Percentiles rank a stretch among this genome's conserved stretches.
phyloP scores from a whole-genome alignment of 148 eudicot species.

The Camellia japonica region DNA sequence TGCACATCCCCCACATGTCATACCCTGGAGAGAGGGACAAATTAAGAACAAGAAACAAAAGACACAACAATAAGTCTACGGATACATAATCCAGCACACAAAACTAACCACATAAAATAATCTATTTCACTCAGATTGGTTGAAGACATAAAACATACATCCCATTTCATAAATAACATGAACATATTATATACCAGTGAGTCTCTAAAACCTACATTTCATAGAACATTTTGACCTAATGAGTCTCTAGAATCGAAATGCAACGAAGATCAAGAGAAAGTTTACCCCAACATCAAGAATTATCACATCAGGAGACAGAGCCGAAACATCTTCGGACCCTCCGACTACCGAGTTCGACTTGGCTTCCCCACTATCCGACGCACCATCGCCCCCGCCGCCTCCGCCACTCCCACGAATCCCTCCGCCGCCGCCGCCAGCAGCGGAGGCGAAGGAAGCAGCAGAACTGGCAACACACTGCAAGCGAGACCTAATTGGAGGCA shows the following conservation, averaged over 20 bases:
- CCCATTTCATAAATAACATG: not conserved
- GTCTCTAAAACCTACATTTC: no score
- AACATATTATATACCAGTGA: not conserved
- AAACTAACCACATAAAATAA: no score
- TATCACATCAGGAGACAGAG: constrained; percentile 65
- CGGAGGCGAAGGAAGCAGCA: constrained; percentile 45
- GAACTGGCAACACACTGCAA: constrained; percentile 41
- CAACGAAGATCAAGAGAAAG: not conserved
- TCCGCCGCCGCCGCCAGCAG: constrained; percentile 52
- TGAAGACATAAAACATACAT: not conserved
- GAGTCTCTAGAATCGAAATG: not conserved
- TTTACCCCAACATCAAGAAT: constrained; percentile 85
- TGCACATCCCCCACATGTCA: constrained; percentile 96
- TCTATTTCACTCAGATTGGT: no score
- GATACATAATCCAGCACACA: no score
- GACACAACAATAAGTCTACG: no score
- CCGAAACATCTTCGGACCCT: constrained; percentile 44
- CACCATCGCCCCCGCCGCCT: constrained; percentile 62
- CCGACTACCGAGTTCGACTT: constrained; percentile 35
- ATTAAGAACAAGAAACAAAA: not conserved
- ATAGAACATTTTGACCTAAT: no score
- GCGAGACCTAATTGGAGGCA: constrained; percentile 22
- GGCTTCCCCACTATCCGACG: constrained; percentile 34
- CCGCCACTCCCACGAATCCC: constrained; percentile 36
- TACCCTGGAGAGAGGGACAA: constrained; percentile 52